Conservation (phyloP, 305 asterid genomes). For the Ilex paraguariensis region DNA sequence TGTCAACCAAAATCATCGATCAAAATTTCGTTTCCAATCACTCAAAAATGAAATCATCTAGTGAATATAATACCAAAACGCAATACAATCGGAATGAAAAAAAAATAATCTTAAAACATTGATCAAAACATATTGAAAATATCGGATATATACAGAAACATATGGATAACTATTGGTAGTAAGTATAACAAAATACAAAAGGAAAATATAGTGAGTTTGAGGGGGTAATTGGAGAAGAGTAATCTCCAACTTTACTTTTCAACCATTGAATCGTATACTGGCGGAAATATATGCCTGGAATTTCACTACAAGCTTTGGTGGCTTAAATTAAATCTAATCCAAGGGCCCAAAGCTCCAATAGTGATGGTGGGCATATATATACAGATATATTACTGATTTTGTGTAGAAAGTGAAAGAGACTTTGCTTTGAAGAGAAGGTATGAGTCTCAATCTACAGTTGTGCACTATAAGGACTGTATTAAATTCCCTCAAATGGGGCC, state of each 20-base stretch:
- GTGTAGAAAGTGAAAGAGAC: constrained; percentile 48
- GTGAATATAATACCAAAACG: no score
- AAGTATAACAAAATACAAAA: no score
- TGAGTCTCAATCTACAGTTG: constrained; percentile 50
- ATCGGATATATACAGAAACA: no score
- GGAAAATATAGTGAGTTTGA: no score
- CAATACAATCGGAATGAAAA: no score
- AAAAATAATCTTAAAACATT: no score
- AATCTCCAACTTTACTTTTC: constrained; percentile 26
- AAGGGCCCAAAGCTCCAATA: constrained; percentile 17
- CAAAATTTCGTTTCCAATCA: neutral
- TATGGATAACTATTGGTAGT: no score
- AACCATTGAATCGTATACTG: constrained; percentile 9
- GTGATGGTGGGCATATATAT: constrained; percentile 6
- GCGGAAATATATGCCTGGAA: neutral
- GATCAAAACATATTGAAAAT: no score
- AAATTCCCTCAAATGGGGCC: constrained; percentile 25
- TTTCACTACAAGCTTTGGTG: constrained; percentile 13
- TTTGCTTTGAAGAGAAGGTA: constrained; percentile 87
- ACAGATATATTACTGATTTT: neutral
- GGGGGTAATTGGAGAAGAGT: constrained; percentile 14
- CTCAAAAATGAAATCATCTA: no score
- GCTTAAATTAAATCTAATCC: constrained; percentile 14
- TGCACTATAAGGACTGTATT: constrained; percentile 24
- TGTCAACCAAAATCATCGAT: neutral